A percentile compares a stretch with the other conserved stretches of the same genome.
Evolutionary conservation across 2,329 filamentous ascomycete genomes (phyloP).

Genomic region (Coleophoma cylindrospora): DNA sequence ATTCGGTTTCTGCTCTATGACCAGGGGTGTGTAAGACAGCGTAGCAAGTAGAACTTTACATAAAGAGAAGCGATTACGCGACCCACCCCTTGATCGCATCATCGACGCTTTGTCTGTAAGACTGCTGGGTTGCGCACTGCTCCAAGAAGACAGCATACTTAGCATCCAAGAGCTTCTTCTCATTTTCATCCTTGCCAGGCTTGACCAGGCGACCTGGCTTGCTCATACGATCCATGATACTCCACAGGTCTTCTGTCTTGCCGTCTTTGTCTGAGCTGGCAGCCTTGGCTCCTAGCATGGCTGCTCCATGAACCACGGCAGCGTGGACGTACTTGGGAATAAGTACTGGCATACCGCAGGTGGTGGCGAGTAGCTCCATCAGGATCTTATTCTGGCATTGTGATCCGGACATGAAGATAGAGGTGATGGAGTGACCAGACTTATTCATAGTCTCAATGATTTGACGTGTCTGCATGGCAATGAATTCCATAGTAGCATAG

Average conservation of each 20-base stretch:
- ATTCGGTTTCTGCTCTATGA: too few species aligned
- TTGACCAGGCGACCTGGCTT: slow-evolving; percentile 83
- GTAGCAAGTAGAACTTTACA: too few species aligned
- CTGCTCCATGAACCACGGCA: slow-evolving; percentile 94
- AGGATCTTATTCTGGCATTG: slow-evolving; percentile 95
- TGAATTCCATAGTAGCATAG: slow-evolving; percentile 96
- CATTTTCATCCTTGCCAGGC: slow-evolving; percentile 64
- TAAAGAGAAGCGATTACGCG: not conserved
- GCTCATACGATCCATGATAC: slow-evolving; percentile 96
- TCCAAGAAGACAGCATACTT: slow-evolving; percentile 98
- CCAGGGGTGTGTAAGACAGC: too few species aligned
- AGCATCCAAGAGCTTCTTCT: slow-evolving; percentile 75
- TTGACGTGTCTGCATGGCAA: slow-evolving; percentile 92
- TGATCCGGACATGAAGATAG: slow-evolving; percentile 98
- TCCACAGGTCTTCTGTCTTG: slow-evolving; percentile 83
- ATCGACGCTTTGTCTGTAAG: slow-evolving; percentile 76
- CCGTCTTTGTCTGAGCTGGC: slow-evolving; percentile 74
- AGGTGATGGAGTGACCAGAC: slow-evolving; percentile 79
- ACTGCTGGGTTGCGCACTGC: slow-evolving; percentile 80
- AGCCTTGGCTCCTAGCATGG: slow-evolving; percentile 97
- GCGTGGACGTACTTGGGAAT: slow-evolving; percentile 93
- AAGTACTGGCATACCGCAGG: slow-evolving; percentile 86
- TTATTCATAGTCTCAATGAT: slow-evolving; percentile 94
- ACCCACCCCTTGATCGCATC: slow-evolving; percentile 43
- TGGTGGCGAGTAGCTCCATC: slow-evolving; percentile 86